phyloP scores from a whole-genome alignment of 1,139 yeast genomes.

The Zygosaccharomyces sapae region DNA sequence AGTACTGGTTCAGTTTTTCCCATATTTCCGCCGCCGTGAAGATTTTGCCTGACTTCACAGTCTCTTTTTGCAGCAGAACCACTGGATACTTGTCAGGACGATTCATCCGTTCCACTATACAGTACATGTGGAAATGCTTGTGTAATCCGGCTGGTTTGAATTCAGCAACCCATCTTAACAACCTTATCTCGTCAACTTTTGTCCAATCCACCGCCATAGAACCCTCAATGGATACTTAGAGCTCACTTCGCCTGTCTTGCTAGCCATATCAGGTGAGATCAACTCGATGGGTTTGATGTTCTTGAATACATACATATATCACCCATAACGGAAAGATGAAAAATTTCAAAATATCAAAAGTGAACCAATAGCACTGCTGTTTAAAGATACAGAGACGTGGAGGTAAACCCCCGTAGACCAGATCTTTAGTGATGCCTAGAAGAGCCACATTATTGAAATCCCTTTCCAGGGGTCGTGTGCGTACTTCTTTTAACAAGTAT shows the following conservation, averaged over 20 bases:
- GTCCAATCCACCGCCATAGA: slow-evolving; percentile 46
- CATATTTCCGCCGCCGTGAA: slow-evolving; percentile 53
- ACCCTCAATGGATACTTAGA: background rate
- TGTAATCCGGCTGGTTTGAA: slow-evolving; percentile 57
- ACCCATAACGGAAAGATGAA: slow-evolving; percentile 5
- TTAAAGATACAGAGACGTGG: no score
- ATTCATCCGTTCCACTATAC: slow-evolving; percentile 52
- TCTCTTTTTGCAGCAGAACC: slow-evolving; percentile 29
- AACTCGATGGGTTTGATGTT: background rate
- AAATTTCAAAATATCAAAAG: slow-evolving; percentile 3
- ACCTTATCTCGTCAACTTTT: slow-evolving; percentile 59
- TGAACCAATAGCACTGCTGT: background rate
- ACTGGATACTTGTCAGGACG: slow-evolving; percentile 34
- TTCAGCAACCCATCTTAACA: slow-evolving; percentile 63
- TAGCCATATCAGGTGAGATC: background rate
- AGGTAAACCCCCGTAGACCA: background rate
- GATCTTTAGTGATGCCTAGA: slow-evolving; percentile 49
- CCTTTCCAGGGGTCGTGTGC: slow-evolving; percentile 66
- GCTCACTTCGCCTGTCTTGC: background rate
- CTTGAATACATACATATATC: background rate
- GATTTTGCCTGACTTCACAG: slow-evolving; percentile 28
- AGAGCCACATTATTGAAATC: slow-evolving; percentile 56
- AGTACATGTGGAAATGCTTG: slow-evolving; percentile 56
- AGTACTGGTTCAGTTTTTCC: slow-evolving; percentile 51
- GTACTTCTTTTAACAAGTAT: slow-evolving; percentile 89